Conservation (phyloP, 257 asterid species). For the Solanum virginianum region DNA sequence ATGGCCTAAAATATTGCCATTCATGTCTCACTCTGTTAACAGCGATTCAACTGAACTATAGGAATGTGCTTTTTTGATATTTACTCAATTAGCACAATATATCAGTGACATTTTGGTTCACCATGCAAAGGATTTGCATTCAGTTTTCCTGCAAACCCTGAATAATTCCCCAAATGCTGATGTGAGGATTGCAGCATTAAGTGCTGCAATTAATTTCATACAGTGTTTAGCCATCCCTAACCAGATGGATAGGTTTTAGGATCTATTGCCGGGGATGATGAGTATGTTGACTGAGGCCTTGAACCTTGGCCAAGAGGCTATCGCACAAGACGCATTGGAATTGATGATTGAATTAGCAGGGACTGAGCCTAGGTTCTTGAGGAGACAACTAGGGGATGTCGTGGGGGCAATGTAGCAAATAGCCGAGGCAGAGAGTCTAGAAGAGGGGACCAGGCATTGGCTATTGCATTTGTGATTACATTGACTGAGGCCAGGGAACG, state of each 20-base stretch:
- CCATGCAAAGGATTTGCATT: slow-evolving; percentile 66
- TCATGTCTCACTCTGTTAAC: slow-evolving; percentile 87
- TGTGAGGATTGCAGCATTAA: slow-evolving; percentile 86
- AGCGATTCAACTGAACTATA: slow-evolving; percentile 51
- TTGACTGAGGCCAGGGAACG: slow-evolving; percentile 92
- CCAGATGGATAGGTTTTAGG: slow-evolving; percentile 94
- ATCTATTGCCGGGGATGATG: slow-evolving; percentile 88
- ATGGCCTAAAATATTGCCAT: slow-evolving; percentile 89
- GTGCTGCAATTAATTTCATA: slow-evolving; percentile 83
- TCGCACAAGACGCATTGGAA: slow-evolving; percentile 94
- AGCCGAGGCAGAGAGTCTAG: slow-evolving; percentile 82
- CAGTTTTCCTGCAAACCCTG: slow-evolving; percentile 56
- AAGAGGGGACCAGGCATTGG: slow-evolving; percentile 94
- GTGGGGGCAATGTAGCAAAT: slow-evolving; percentile 93
- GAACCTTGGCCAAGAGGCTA: slow-evolving; percentile 78
- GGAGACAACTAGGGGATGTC: slow-evolving; percentile 88
- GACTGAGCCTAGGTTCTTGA: slow-evolving; percentile 77
- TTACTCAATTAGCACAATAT: slow-evolving; percentile 75
- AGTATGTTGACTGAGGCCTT: slow-evolving; percentile 89
- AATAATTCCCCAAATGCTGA: slow-evolving; percentile 43
- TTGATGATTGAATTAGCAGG: slow-evolving; percentile 91
- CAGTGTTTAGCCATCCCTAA: slow-evolving; percentile 63
- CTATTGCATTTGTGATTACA: slow-evolving; percentile 89
- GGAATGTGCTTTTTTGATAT: slow-evolving; percentile 72
- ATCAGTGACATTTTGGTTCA: slow-evolving; percentile 66